phyloP scores from a whole-genome alignment of 371 early-diverging fungal genomes.

The Parasitella parasitica region DNA sequence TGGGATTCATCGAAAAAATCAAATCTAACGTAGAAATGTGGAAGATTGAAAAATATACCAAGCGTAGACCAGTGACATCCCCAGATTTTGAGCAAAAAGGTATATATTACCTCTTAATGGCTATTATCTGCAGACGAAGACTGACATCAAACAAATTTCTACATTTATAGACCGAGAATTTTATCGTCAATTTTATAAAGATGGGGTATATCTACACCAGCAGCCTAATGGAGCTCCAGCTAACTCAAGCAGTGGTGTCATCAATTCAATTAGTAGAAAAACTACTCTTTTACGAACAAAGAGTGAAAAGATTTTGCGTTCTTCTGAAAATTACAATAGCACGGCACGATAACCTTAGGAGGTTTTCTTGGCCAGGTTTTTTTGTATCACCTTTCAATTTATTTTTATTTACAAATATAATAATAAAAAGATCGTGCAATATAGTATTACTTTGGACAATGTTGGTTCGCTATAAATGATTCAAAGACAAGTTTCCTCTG shows the following conservation, averaged over 20 bases:
- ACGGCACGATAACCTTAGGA: background rate
- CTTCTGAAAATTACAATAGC: conserved; percentile 37
- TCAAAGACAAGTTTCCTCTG: background rate
- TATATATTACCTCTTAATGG: background rate
- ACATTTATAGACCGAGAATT: conserved; percentile 45
- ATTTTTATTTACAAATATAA: background rate
- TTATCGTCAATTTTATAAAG: conserved; percentile 57
- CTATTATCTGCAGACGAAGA: background rate
- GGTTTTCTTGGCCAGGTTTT: background rate
- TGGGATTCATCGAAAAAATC: conserved; percentile 61
- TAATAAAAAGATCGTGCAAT: background rate
- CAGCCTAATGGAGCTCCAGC: conserved; percentile 6
- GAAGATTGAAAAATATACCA: conserved; percentile 67
- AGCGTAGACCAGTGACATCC: conserved; percentile 56
- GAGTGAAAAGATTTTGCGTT: conserved; percentile 39
- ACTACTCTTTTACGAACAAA: conserved; percentile 28
- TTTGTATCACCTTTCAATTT: conserved; percentile 10
- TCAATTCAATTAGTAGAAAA: conserved; percentile 16
- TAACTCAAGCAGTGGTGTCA: background rate
- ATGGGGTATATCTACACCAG: conserved; percentile 59
- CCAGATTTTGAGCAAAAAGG: conserved; percentile 65
- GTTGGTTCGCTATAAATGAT: background rate
- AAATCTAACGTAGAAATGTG: conserved; percentile 64
- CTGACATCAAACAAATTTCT: background rate
- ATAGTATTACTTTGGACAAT: background rate